Evolutionary conservation across 345 rosid genomes (phyloP), one percentile per base, ranked within the genome.

Genomic region (Corchorus capsularis): DNA sequence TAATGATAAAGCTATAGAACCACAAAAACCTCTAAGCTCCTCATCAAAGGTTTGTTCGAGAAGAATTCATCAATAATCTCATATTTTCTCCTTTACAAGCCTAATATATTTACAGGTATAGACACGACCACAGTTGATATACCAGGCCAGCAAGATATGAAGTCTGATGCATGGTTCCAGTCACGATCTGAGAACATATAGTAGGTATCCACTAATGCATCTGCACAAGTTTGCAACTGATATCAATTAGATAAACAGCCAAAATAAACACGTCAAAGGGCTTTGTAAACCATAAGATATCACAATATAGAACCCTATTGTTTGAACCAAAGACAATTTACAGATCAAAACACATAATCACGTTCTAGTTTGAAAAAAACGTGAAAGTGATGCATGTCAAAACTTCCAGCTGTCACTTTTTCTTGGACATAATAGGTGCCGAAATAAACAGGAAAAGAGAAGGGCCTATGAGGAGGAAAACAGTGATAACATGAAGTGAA

Each of bases 141-240:
- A 55, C 62, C 63, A n/a, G 32, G 75, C 35, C 13, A 22, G 62
- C 39, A 45, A 22, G 68, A 63, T 70, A 65, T 43, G 8, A 5
- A 56, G 32, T 35, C 71, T 9, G 55, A 47, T 55, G 65, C 50
- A 65, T 65, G 19, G 54, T 79, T 74, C 77, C 54, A 34, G 60
- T 69, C 57, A 34, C 16, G 3, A 17, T 39, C n/a, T 16, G 17
- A 50, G 60, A 43, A 11, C 62, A 5, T 8, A 49, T n/a, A 63
- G 55, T 17, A 57, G 69, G 59, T 39, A 60, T 61, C 78, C 79
- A 47, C 45, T 55, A 53, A 60, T 20, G 47, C 41, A 77, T 80
- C 89, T 86, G 89, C 86, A 84, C 74, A 74, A 56, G 62, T 57
- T 47, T 43, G 64, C 63, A 80, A 78, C 46, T 32, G 16, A 52